phyloP scores from a whole-genome alignment of 208 protist species.

The Leptomonas pyrrhocoris region DNA sequence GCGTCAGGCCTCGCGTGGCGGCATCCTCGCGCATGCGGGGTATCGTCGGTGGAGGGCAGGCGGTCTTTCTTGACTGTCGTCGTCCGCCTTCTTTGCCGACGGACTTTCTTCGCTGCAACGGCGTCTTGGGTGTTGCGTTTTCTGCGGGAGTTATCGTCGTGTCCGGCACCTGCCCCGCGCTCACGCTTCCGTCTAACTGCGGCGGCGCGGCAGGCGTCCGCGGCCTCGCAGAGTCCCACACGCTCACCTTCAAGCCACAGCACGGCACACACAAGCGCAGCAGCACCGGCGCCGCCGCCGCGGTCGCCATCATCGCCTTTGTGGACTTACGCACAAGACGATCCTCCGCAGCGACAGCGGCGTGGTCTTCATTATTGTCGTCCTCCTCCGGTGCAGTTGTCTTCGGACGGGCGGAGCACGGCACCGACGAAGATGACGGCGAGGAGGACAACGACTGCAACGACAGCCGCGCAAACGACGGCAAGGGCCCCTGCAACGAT shows the following conservation, averaged over 20 bases:
- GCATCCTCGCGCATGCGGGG: constrained; percentile 40
- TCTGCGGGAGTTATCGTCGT: background rate
- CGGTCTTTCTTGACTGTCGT: background rate
- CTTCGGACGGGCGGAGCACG: background rate
- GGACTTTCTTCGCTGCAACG: constrained; percentile 6
- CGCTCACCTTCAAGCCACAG: constrained; percentile 29
- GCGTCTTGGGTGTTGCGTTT: background rate
- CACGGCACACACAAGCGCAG: constrained; percentile 33
- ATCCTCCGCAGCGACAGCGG: background rate
- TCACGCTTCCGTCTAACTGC: background rate
- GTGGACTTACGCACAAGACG: background rate
- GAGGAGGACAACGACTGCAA: constrained; percentile 6
- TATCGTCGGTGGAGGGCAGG: constrained; percentile 6
- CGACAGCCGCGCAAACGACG: constrained; percentile 9
- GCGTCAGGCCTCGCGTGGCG: constrained; percentile 32
- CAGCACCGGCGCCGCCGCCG: background rate
- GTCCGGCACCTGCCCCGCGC: background rate
- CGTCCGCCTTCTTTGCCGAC: background rate
- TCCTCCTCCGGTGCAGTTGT: background rate
- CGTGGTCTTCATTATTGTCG: background rate
- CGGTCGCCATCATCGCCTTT: background rate
- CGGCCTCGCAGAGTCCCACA: constrained; percentile 5
- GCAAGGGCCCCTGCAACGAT: constrained; percentile 7
- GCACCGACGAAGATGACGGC: background rate
- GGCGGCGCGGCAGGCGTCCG: background rate